Evolutionary conservation across 2,329 filamentous ascomycete species (phyloP).

Genomic region (Alternaria alternata): DNA sequence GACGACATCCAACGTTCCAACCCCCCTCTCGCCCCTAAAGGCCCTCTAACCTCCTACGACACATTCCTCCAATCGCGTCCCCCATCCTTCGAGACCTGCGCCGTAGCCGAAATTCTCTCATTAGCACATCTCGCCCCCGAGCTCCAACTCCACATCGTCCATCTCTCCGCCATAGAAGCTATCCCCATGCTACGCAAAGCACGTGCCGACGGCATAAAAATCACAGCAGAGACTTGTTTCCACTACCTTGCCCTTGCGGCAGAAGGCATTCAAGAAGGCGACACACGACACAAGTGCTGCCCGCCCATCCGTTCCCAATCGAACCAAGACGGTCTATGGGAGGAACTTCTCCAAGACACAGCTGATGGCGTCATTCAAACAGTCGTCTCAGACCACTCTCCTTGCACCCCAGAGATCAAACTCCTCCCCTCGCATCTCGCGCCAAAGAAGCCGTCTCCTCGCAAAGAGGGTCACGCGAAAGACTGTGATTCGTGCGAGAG

Average conservation of each 20-base stretch:
- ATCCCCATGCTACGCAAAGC: constrained; percentile 82
- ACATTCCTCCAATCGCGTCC: constrained; percentile 94
- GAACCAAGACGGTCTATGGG: constrained; percentile 89
- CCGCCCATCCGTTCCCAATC: constrained; percentile 83
- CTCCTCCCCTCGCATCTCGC: constrained; percentile 78
- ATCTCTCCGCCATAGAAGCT: constrained; percentile 87
- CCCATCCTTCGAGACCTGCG: constrained; percentile 88
- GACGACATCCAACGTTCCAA: constrained; percentile 76
- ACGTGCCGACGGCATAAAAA: constrained; percentile 75
- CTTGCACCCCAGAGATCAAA: constrained; percentile 94
- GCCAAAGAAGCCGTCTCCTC: constrained; percentile 48
- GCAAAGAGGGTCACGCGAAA: constrained; percentile 46
- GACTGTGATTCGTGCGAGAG: constrained; percentile 45
- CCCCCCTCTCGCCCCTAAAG: constrained; percentile 74
- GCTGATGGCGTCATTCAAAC: constrained; percentile 84
- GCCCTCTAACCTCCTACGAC: constrained; percentile 78
- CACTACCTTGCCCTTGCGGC: constrained; percentile 88
- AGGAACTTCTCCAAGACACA: constrained; percentile 67
- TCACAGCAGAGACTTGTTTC: constrained; percentile 95
- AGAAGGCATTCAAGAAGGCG: constrained; percentile 81
- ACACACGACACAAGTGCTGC: constrained; percentile 94
- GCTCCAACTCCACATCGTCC: constrained; percentile 90
- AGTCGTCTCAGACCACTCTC: constrained; percentile 93
- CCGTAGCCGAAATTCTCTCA: constrained; percentile 84
- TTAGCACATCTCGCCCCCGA: constrained; percentile 81